A percentile compares a stretch with the other conserved stretches of the same genome.
Evolutionary conservation across 2,329 filamentous ascomycete genomes (phyloP).

Genomic region (Eutypa lata): DNA sequence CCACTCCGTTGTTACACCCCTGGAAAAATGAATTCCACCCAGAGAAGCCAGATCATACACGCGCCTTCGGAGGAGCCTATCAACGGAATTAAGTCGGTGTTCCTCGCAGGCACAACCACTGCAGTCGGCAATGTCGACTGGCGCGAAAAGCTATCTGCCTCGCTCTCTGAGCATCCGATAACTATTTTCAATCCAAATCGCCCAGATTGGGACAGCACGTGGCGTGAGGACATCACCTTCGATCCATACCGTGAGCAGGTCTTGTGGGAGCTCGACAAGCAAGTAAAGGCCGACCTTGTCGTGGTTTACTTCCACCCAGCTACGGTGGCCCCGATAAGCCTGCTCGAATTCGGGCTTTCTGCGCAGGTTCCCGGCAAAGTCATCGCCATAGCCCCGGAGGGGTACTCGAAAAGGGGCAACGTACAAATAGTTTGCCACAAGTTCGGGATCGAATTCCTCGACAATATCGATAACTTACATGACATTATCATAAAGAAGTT

Average conservation of each 20-base stretch:
- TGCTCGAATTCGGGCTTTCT: slow-evolving; percentile 10
- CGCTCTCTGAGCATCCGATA: neutral
- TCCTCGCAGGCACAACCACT: slow-evolving; percentile 1
- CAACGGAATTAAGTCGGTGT: neutral
- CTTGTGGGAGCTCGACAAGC: slow-evolving; percentile 10
- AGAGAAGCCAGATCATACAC: slow-evolving; percentile 1
- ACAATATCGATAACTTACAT: neutral
- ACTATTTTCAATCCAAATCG: slow-evolving; percentile 3
- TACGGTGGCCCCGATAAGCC: slow-evolving; percentile 5
- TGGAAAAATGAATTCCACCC: neutral
- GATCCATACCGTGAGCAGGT: slow-evolving; percentile 6
- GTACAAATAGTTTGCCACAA: neutral
- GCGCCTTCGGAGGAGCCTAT: neutral
- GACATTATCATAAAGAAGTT: neutral
- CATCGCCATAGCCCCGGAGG: neutral
- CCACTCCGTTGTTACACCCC: neutral
- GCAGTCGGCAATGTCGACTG: neutral
- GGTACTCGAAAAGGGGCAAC: neutral
- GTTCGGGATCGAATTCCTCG: neutral
- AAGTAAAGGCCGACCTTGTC: slow-evolving; percentile 7
- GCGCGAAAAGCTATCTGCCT: slow-evolving; percentile 2
- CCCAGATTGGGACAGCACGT: slow-evolving; percentile 2
- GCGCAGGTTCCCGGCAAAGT: slow-evolving; percentile 4
- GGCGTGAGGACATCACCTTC: slow-evolving; percentile 4
- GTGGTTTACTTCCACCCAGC: slow-evolving; percentile 10